These are phyloP conservation scores for Paramecium primaurelia DNA, from an alignment of 73 alveolate genomes.

Conservation along the genomic window DNA sequence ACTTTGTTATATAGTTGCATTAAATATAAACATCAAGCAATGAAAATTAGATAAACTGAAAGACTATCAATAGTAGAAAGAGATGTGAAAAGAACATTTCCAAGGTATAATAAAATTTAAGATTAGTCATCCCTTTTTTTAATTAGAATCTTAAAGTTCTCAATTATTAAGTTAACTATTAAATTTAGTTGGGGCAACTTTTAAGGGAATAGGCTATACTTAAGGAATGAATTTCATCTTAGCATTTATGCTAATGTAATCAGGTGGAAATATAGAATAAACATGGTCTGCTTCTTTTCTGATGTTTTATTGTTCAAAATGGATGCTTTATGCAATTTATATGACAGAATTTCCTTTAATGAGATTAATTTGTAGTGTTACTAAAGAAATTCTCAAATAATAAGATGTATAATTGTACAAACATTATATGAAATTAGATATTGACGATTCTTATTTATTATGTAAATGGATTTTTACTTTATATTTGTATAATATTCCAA, in stretches of 20 bases:
- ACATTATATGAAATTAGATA: background rate
- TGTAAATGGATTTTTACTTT: conserved; percentile 29
- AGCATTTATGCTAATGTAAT: conserved; percentile 23
- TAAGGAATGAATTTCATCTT: conserved; percentile 26
- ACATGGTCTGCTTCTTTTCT: conserved; percentile 22
- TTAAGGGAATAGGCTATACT: background rate
- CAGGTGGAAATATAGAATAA: conserved; percentile 7
- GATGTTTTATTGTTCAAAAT: background rate
- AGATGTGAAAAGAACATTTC: conserved; percentile 39
- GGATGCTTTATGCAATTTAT: conserved; percentile 31
- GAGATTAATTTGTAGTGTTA: background rate
- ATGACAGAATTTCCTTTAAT: conserved; percentile 22
- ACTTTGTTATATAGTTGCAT: background rate
- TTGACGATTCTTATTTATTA: background rate
- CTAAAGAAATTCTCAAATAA: background rate
- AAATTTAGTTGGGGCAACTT: background rate
- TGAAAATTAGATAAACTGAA: background rate
- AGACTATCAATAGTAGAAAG: background rate
- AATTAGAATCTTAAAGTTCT: background rate
- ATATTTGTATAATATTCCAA: background rate
- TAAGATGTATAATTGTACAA: background rate
- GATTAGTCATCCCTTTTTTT: conserved; percentile 20
- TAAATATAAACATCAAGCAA: background rate
- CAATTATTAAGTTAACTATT: background rate
- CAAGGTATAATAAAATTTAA: background rate